Percentiles rank a stretch among this genome's conserved stretches.
Conservation (phyloP, 257 asterid genomes). For the Capsicum baccatum region DNA sequence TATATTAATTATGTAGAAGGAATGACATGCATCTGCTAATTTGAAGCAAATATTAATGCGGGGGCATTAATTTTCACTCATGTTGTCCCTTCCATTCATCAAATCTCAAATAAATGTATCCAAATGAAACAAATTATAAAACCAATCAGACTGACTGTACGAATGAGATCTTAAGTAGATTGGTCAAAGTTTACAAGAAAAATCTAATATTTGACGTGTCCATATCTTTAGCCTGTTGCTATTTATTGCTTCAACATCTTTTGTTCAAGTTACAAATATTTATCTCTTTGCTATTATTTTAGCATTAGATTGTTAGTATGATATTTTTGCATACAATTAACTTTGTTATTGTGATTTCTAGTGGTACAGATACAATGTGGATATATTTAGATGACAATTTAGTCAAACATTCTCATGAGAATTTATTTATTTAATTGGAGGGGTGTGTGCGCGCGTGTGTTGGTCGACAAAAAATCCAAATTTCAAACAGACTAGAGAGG, state of each 20-base stretch:
- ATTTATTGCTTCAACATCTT: constrained; percentile 16
- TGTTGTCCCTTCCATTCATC: too few species aligned
- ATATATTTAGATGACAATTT: not conserved
- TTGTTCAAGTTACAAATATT: not conserved
- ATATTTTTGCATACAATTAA: not conserved
- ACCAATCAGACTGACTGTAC: not conserved
- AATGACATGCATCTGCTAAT: too few species aligned
- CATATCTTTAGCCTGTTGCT: not conserved
- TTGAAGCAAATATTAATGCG: too few species aligned
- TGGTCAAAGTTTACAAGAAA: not conserved
- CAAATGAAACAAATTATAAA: constrained; percentile 8
- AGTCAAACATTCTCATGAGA: constrained; percentile 3
- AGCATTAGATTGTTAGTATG: not conserved
- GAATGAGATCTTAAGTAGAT: not conserved
- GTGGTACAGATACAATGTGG: not conserved
- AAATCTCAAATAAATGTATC: not conserved
- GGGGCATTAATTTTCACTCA: too few species aligned
- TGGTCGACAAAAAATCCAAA: not conserved
- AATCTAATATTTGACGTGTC: constrained; percentile 10
- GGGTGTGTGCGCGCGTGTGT: not conserved
- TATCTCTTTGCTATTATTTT: not conserved
- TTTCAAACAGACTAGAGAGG: not conserved
- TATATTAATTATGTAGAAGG: too few species aligned
- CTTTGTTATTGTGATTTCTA: not conserved
- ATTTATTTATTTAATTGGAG: not conserved